Evolutionary conservation across 2,329 filamentous ascomycete species (phyloP), one percentile per base, ranked within the genome.

Genomic region (Fusarium armeniacum): DNA sequence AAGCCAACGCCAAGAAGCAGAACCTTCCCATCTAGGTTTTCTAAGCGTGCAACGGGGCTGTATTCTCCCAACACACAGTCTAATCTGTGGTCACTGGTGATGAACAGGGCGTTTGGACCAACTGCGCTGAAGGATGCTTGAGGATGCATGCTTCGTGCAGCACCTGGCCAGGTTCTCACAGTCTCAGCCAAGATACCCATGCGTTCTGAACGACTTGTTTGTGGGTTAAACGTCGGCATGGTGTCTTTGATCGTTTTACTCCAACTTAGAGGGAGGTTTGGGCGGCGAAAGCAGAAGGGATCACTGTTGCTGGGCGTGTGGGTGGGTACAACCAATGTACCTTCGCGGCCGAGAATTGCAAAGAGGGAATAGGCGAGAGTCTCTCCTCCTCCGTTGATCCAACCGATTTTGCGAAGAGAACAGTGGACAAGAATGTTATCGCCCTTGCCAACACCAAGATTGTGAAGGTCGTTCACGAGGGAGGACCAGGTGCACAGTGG

Each of bases 301-400:
- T 62, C 59, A 7, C 45, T 53, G 26, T 62, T 62, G 45, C 57
- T 62, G 26, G 56, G 45, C 8, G 56, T 62, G 6, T 53, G 56
- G 3, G 59, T 40, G 6, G 59, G 59, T 4, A 61, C 59, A 6
- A 28, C 38, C 0, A 62, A 35, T 13, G 45, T 61, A 6, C 59
- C 59, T 16, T 40, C 2, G 1, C 26, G 20, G 8, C 26, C 35
- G 4, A 62, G 38, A 5, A 53, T 3, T 4, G 53, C 45, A 15
- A 61, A 11, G 6, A 62, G 38, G 26, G 56, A 49, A 26, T 24
- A 56, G 0, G 38, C 3, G 6, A 62, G 18, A 11, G 59, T 33
- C 15, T 61, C 59, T 2, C 32, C 56, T 24, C 56, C 58, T 0
- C 59, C 59, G 5, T 61, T 62, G 6, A 62, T 38, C 59, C 56